Evolutionary conservation across 1,139 yeast genomes (phyloP).

Genomic region (Suhomyces ambrosiae): DNA sequence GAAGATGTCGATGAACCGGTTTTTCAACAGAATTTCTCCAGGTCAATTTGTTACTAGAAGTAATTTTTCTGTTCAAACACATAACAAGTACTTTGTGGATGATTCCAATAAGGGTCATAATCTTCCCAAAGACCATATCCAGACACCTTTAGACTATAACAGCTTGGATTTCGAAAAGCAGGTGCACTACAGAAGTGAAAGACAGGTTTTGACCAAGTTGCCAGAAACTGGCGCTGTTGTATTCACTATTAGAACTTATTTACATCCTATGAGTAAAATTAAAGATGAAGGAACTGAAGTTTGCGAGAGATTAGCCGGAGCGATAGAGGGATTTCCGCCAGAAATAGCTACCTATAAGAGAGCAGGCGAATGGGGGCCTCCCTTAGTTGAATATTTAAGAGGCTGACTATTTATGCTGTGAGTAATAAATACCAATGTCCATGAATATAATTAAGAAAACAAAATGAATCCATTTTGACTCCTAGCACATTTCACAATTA

Average conservation of each 20-base stretch:
- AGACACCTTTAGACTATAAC: slow-evolving; percentile 39
- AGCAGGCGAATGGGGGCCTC: slow-evolving; percentile 44
- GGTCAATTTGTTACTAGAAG: slow-evolving; percentile 59
- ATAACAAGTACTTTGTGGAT: slow-evolving; percentile 52
- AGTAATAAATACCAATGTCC: neutral
- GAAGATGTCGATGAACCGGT: slow-evolving; percentile 62
- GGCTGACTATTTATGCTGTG: neutral
- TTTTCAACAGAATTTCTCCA: slow-evolving; percentile 50
- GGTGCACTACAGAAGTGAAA: slow-evolving; percentile 61
- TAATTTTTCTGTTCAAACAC: slow-evolving; percentile 66
- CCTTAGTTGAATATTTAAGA: slow-evolving; percentile 33
- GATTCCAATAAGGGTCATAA: slow-evolving; percentile 53
- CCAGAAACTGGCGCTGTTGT: slow-evolving; percentile 56
- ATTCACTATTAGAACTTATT: slow-evolving; percentile 66
- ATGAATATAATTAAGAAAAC: neutral
- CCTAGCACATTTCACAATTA: too few species aligned
- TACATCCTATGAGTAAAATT: slow-evolving; percentile 59
- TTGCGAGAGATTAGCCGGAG: slow-evolving; percentile 41
- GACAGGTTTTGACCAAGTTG: slow-evolving; percentile 61
- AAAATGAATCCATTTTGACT: too few species aligned
- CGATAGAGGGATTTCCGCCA: slow-evolving; percentile 41
- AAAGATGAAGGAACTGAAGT: slow-evolving; percentile 54
- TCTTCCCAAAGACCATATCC: slow-evolving; percentile 26
- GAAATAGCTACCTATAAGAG: slow-evolving; percentile 43
- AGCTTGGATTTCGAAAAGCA: slow-evolving; percentile 55